These are phyloP conservation scores for Nakaseomyces sp. DNA, from an alignment of 1,139 yeast genomes.

Conservation along the genomic window DNA sequence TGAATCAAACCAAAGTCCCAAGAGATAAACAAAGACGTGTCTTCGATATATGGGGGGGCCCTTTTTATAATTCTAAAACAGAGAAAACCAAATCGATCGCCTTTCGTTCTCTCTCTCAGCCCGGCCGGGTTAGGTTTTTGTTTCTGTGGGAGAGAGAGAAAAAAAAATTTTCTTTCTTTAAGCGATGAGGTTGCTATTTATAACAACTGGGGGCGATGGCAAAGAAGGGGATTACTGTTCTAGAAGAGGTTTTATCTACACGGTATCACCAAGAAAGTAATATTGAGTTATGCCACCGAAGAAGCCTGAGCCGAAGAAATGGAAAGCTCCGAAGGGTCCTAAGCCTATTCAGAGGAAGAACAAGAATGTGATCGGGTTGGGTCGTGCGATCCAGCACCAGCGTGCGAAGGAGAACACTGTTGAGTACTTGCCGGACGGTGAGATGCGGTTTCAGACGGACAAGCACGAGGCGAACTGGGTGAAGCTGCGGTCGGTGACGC, in stretches of 20 bases:
- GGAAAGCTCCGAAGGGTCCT: slow-evolving; percentile 82
- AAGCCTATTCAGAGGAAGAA: slow-evolving; percentile 79
- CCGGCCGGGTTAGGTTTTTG: too few relatives aligned
- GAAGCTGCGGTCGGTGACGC: slow-evolving; percentile 85
- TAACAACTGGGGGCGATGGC: too few relatives aligned
- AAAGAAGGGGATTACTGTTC: too few relatives aligned
- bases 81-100: too few relatives aligned
- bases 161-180: background rate
- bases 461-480: slow-evolving; percentile 84
- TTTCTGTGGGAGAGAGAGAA: too few relatives aligned
- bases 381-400: slow-evolving; percentile 73
- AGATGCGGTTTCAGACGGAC: slow-evolving; percentile 73
- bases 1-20: background rate
- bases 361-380: slow-evolving; percentile 76
- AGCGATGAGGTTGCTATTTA: too few relatives aligned
- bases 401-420: slow-evolving; percentile 61
- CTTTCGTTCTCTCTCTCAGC: too few relatives aligned
- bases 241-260: too few relatives aligned
- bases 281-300: slow-evolving; percentile 38
- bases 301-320: slow-evolving; percentile 40
- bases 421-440: slow-evolving; percentile 74
- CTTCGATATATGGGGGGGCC: too few relatives aligned
- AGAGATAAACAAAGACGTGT: too few relatives aligned
- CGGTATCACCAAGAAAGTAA: background rate
- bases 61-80: background rate